phyloP scores from a whole-genome alignment of 129 eudicot genomes.

The Artemisia argyi region DNA sequence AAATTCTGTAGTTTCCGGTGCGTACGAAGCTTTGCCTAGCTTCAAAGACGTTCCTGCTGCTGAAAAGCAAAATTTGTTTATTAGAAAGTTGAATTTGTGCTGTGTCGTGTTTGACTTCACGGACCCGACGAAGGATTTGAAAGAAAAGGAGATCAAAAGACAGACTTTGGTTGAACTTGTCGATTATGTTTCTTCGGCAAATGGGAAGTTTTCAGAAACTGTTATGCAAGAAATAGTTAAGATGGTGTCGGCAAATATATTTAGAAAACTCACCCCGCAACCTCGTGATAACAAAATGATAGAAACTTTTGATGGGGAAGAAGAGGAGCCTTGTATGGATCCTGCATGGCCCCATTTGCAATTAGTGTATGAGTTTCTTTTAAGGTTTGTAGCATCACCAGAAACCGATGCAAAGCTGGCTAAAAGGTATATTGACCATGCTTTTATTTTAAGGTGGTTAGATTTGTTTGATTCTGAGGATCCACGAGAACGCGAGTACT shows the following conservation, averaged over 20 bases:
- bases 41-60: slow-evolving; percentile 33
- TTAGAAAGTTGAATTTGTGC: slow-evolving; percentile 55
- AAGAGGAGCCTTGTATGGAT: slow-evolving; percentile 74
- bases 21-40: too few relatives aligned
- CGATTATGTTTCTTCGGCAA: slow-evolving; percentile 53
- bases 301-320: slow-evolving; percentile 68
- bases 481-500: slow-evolving; percentile 67
- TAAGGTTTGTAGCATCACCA: slow-evolving; percentile 69
- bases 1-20: too few relatives aligned
- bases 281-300: slow-evolving; percentile 60
- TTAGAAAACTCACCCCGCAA: slow-evolving; percentile 53
- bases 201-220: slow-evolving; percentile 55
- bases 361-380: slow-evolving; percentile 57
- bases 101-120: slow-evolving; percentile 61
- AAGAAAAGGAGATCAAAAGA: slow-evolving; percentile 67
- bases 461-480: slow-evolving; percentile 78
- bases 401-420: slow-evolving; percentile 78
- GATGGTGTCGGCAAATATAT: slow-evolving; percentile 57
- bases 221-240: slow-evolving; percentile 64
- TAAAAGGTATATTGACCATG: slow-evolving; percentile 58
- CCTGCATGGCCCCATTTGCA: slow-evolving; percentile 76
- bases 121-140: slow-evolving; percentile 52
- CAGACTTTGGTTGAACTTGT: slow-evolving; percentile 64
- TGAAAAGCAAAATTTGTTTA: slow-evolving; percentile 55
- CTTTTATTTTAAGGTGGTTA: slow-evolving; percentile 50